Percentiles rank a stretch among this genome's conserved stretches.
These are phyloP conservation scores for Sporothrix sp. DNA, from an alignment of 2,329 filamentous ascomycete species.

Conservation along the genomic window DNA sequence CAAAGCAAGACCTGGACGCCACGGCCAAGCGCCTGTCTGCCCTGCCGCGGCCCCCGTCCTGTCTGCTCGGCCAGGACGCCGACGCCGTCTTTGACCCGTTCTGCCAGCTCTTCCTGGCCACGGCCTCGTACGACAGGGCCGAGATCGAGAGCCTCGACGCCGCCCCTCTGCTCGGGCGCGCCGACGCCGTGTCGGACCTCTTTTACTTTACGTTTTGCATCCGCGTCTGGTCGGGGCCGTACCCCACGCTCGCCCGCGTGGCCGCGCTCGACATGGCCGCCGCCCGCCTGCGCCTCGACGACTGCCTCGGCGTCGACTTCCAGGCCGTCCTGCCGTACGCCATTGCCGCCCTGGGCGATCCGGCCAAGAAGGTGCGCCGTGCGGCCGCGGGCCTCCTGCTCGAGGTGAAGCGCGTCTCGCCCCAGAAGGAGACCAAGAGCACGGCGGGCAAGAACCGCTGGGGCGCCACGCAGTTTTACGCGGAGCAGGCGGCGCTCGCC, in stretches of 20 bases:
- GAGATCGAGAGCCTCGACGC: constrained; percentile 43
- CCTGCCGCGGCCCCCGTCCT: constrained; percentile 29
- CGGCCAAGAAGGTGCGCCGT: constrained; percentile 64
- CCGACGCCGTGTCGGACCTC: constrained; percentile 46
- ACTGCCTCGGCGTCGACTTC: constrained; percentile 49
- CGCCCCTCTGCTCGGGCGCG: constrained; percentile 43
- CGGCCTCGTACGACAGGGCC: constrained; percentile 37
- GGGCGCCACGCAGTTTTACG: constrained; percentile 58
- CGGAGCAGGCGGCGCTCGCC: constrained; percentile 40
- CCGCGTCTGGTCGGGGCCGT: constrained; percentile 62
- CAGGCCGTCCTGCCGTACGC: constrained; percentile 79
- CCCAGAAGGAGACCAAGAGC: constrained; percentile 18
- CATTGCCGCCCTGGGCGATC: constrained; percentile 63
- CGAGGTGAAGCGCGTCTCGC: constrained; percentile 42
- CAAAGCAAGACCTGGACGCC: constrained; percentile 28
- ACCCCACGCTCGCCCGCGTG: constrained; percentile 57
- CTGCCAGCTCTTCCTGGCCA: constrained; percentile 45
- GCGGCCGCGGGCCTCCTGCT: constrained; percentile 60
- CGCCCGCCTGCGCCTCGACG: constrained; percentile 42
- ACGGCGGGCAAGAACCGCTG: constrained; percentile 30
- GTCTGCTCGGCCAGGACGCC: constrained; percentile 38
- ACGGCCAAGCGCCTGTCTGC: constrained; percentile 31
- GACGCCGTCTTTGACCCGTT: constrained; percentile 48
- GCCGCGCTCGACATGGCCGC: constrained; percentile 59
- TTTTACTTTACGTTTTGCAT: constrained; percentile 69